Evolutionary conservation across 352 stramenopile genomes (phyloP).

Genomic region (Pythium periplocum): DNA sequence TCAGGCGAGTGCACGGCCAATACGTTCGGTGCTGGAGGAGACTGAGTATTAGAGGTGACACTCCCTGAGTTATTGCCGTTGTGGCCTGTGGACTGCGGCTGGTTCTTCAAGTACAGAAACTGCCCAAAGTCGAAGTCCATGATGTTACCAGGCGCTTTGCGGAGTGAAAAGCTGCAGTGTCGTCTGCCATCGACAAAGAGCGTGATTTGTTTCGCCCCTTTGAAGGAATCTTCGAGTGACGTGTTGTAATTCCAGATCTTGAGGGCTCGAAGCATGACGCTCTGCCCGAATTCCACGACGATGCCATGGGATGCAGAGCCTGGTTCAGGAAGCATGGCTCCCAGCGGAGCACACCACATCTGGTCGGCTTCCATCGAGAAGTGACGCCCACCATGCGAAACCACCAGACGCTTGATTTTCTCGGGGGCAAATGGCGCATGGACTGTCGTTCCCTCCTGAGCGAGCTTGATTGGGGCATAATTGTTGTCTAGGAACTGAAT

Average conservation of each 20-base stretch:
- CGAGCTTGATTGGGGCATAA: constrained; percentile 34
- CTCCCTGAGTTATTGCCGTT: background rate
- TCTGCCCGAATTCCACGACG: constrained; percentile 41
- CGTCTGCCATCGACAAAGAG: constrained; percentile 45
- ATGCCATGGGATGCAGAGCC: constrained; percentile 29
- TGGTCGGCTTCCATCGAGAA: constrained; percentile 36
- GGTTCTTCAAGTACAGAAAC: constrained; percentile 50
- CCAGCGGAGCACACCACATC: constrained; percentile 61
- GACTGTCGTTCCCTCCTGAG: constrained; percentile 20
- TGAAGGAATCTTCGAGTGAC: constrained; percentile 68
- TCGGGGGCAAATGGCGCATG: constrained; percentile 29
- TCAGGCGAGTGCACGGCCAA: constrained; percentile 13
- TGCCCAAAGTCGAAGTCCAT: constrained; percentile 85
- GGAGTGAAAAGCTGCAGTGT: constrained; percentile 49
- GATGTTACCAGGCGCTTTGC: constrained; percentile 73
- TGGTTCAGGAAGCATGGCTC: constrained; percentile 30
- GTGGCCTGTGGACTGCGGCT: constrained; percentile 8
- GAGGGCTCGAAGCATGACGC: constrained; percentile 38
- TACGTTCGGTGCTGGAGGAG: constrained; percentile 1
- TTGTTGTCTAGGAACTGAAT: constrained; percentile 59
- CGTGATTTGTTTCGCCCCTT: constrained; percentile 58
- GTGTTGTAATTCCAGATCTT: constrained; percentile 83
- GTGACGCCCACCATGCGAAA: constrained; percentile 35
- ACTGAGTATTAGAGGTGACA: background rate
- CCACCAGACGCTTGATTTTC: constrained; percentile 32